A percentile compares a stretch with the other conserved stretches of the same genome.
Conservation (phyloP, 768 basidiomycete species). For the Asterophora lycoperdoides region DNA sequence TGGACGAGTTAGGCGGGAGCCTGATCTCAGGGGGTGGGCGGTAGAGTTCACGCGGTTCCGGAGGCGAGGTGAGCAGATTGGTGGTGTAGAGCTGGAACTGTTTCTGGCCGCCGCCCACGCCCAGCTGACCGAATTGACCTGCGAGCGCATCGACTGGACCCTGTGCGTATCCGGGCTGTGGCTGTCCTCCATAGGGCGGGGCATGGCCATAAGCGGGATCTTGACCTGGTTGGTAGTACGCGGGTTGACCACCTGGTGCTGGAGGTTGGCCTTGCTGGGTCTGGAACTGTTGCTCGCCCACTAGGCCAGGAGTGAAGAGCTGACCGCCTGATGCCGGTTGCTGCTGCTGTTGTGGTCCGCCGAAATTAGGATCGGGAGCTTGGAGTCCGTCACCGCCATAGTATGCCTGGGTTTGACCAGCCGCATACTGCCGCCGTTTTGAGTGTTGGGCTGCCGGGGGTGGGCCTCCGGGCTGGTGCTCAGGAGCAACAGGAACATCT, state of each 20-base stretch:
- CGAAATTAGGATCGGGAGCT: constrained; percentile 42
- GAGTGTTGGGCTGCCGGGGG: constrained; percentile 43
- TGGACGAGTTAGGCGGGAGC: constrained; percentile 78
- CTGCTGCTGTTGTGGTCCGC: constrained; percentile 33
- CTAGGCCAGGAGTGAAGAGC: constrained; percentile 84
- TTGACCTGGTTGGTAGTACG: constrained; percentile 40
- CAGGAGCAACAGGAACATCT: constrained; percentile 27
- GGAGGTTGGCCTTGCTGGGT: constrained; percentile 50
- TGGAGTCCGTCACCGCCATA: constrained; percentile 51
- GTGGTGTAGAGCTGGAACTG: constrained; percentile 78
- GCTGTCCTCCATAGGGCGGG: constrained; percentile 31
- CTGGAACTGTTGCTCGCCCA: constrained; percentile 62
- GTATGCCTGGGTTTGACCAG: constrained; percentile 89
- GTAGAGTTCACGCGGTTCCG: constrained; percentile 82
- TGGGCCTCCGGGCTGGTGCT: constrained; percentile 39
- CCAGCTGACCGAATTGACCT: constrained; percentile 89
- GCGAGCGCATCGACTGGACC: constrained; percentile 60
- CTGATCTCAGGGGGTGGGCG: constrained; percentile 85
- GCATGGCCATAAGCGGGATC: constrained; percentile 48
- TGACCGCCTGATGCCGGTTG: constrained; percentile 43
- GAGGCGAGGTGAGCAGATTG: constrained; percentile 89
- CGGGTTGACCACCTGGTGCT: constrained; percentile 28
- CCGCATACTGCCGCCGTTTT: constrained; percentile 90
- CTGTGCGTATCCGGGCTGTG: constrained; percentile 40
- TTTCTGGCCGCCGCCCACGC: constrained; percentile 64